Conservation (phyloP, 2,329 filamentous ascomycete species). For the Verticillium dahliae region DNA sequence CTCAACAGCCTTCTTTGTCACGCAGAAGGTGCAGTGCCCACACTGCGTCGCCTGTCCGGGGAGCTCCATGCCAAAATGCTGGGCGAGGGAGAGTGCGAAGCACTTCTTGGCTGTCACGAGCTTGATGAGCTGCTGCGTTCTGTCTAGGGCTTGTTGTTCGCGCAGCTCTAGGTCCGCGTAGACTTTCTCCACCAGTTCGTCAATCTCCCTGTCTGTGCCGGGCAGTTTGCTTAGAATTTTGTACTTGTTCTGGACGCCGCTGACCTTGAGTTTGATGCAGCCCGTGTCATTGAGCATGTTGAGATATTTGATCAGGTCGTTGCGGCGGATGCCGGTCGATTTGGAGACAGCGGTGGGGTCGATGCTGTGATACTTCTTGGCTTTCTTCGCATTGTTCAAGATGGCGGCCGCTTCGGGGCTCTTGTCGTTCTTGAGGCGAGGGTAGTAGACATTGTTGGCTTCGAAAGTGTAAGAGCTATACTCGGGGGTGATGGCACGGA, state of each 20-base stretch:
- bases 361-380: slow-evolving; percentile 35
- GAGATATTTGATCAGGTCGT: slow-evolving; percentile 45
- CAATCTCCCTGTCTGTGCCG: slow-evolving; percentile 28
- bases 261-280: slow-evolving; percentile 41
- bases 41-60: slow-evolving; percentile 36
- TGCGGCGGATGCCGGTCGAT: slow-evolving; percentile 26
- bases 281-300: slow-evolving; percentile 44
- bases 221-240: slow-evolving; percentile 42
- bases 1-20: slow-evolving; percentile 27
- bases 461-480: slow-evolving; percentile 50
- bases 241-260: slow-evolving; percentile 48
- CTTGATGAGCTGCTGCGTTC: slow-evolving; percentile 42
- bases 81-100: slow-evolving; percentile 43
- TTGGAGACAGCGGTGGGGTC: slow-evolving; percentile 36
- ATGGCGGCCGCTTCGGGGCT: slow-evolving; percentile 38
- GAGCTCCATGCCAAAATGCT: slow-evolving; percentile 51
- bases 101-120: slow-evolving; percentile 46
- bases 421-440: slow-evolving; percentile 24
- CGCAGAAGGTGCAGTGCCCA: slow-evolving; percentile 48
- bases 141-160: slow-evolving; percentile 46
- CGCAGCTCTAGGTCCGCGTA: slow-evolving; percentile 42
- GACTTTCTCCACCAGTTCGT: slow-evolving; percentile 37
- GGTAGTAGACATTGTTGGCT: slow-evolving; percentile 22
- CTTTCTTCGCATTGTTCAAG: slow-evolving; percentile 27
- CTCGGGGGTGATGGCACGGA: slow-evolving; percentile 50